Conservation (phyloP, 257 asterid species). For the Plantago ovata region DNA sequence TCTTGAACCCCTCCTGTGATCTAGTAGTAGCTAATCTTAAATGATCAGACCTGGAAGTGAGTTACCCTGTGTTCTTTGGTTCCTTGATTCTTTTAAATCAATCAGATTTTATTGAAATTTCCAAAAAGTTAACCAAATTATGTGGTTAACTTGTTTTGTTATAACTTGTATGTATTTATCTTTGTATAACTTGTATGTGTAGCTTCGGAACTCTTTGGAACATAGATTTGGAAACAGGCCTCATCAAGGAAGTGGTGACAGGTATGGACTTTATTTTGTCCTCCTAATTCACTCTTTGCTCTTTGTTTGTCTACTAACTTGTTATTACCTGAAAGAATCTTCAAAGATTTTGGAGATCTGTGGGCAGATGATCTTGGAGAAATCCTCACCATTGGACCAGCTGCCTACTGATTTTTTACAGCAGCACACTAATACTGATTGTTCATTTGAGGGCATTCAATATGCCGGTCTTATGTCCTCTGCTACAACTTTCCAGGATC, state of each 20-base stretch:
- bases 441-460: constrained; percentile 50
- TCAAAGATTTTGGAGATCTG: constrained; percentile 79
- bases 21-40: no score
- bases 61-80: no score
- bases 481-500: constrained; percentile 46
- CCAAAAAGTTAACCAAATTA: no score
- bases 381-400: constrained; percentile 46
- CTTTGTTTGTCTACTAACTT: constrained; percentile 32
- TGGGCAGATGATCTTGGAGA: constrained; percentile 67
- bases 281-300: constrained; percentile 10
- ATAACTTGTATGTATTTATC: constrained; percentile 17
- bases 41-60: no score
- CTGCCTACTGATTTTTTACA: constrained; percentile 61
- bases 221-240: constrained; percentile 61
- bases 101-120: no score
- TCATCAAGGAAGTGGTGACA: constrained; percentile 59
- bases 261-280: constrained; percentile 37
- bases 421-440: constrained; percentile 32
- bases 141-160: not conserved
- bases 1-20: no score
- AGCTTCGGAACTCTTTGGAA: constrained; percentile 83
- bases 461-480: constrained; percentile 76
- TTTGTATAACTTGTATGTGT: constrained; percentile 17
- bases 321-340: constrained; percentile 47
- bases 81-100: no score